Evolutionary conservation across 148 eudicot genomes (phyloP).

Genomic region (Silene latifolia): DNA sequence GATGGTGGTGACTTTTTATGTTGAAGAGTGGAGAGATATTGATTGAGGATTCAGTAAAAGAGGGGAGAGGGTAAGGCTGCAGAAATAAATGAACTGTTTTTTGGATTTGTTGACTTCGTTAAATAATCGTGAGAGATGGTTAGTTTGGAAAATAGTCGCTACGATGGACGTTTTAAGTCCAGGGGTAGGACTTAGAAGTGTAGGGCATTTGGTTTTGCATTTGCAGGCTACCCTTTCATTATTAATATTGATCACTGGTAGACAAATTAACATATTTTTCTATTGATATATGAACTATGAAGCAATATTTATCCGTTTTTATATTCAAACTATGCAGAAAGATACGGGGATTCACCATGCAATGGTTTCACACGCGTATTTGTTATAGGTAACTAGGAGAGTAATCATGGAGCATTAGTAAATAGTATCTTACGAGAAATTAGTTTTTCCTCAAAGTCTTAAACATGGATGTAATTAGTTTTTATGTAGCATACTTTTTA

Average conservation of each 20-base stretch:
- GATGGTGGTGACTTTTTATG: neutral
- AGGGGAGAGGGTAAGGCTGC: neutral
- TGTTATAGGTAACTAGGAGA: neutral
- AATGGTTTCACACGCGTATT: neutral
- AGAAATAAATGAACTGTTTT: neutral
- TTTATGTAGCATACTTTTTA: neutral
- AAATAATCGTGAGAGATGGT: neutral
- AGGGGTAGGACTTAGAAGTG: neutral
- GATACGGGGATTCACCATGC: neutral
- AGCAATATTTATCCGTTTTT: neutral
- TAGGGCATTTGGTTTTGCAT: neutral
- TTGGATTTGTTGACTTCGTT: neutral
- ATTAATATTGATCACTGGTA: neutral
- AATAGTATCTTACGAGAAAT: neutral
- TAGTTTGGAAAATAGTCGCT: neutral
- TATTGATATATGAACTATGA: neutral
- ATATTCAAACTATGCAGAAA: constrained; percentile 1
- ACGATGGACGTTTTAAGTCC: neutral
- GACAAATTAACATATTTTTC: neutral
- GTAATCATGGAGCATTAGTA: neutral
- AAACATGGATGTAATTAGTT: neutral
- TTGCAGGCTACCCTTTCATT: neutral
- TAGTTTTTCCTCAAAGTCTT: neutral
- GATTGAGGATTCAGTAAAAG: neutral
- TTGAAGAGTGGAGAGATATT: neutral